Evolutionary conservation across 345 rosid species (phyloP), one percentile per base, ranked within the genome.

Genomic region (Populus nigra): DNA sequence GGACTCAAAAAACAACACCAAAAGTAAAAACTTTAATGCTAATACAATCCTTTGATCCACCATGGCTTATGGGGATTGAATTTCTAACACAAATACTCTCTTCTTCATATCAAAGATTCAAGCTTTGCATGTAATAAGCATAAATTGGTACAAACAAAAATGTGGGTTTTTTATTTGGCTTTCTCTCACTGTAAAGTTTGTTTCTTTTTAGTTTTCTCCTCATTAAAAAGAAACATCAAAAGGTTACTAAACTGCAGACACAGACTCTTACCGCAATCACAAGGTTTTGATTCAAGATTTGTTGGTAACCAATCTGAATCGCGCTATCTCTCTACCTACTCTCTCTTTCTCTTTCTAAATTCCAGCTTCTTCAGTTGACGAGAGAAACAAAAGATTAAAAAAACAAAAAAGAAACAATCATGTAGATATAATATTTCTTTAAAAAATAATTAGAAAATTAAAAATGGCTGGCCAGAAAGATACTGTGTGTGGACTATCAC

Each of bases 41-140:
- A 65, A 69, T 78, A 72, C 74, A 73, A 79, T 80, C 77, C 86
- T 78, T 68, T 72, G 89, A 88, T 89, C 90, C 86, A 79, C 89
- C 99, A 95, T 93, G 87, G 88, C 84, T 91, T 68, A 74, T 65
- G 43, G 43, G 23, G 23, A 59, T 68, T 33, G 50, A 53, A 45
- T 57, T 71, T 67, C 65, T 13, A 39, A 31, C 36, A 47, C 78
- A 49, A 68, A 49, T 68, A 41, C 78, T 53, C 75, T 81, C 69
- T 17, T 74, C 81, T 33, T 75, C 82, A 75, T 82, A 78, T 82
- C 65, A 82, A 69, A 57, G 27, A 55, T 17, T 8, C 41, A 18
- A 33, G n/a, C 31, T 61, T 31, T 22, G 11, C 50, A 12, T n/a
- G 35, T 36, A 39, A 59, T 59, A 23, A 10, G 65, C 29, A 59